These are phyloP conservation scores for Nematodospora anomalae DNA, from an alignment of 1,139 yeast genomes.

Conservation along the genomic window DNA sequence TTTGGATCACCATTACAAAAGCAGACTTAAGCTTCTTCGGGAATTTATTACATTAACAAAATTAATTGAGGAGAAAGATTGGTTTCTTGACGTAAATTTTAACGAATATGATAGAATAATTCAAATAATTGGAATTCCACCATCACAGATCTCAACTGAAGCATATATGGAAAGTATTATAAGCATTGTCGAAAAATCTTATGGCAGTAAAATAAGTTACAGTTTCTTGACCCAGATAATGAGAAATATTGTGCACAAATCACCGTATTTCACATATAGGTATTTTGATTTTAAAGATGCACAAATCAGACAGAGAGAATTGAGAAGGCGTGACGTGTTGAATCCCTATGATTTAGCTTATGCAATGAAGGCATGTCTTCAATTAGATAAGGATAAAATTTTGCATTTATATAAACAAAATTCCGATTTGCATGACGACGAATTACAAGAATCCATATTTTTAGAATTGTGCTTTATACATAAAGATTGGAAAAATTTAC, in stretches of 20 bases:
- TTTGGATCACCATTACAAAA: not conserved
- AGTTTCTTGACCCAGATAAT: conserved; percentile 11
- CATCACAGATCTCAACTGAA: not conserved
- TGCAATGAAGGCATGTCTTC: conserved; percentile 31
- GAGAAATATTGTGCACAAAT: conserved; percentile 7
- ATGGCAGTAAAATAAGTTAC: conserved; percentile 1
- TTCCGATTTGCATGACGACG: conserved; percentile 27
- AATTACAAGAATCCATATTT: conserved; percentile 41
- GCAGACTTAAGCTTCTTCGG: conserved; percentile 2
- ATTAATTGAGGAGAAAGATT: conserved; percentile 8
- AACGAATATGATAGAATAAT: conserved; percentile 10
- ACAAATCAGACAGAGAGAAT: conserved; percentile 4
- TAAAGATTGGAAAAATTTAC: conserved; percentile 60
- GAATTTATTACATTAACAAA: conserved; percentile 9
- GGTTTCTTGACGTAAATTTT: conserved; percentile 7
- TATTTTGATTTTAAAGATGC: conserved; percentile 21
- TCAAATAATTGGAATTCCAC: conserved; percentile 8
- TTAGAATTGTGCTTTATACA: conserved; percentile 50
- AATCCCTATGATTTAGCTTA: conserved; percentile 27
- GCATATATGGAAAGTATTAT: conserved; percentile 3
- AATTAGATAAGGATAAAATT: conserved; percentile 25
- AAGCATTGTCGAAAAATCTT: conserved; percentile 5
- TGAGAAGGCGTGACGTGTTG: conserved; percentile 6
- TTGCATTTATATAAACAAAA: conserved; percentile 24
- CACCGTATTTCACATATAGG: conserved; percentile 9